Evolutionary conservation across 257 asterid species (phyloP).

Genomic region (Petrea volubilis): DNA sequence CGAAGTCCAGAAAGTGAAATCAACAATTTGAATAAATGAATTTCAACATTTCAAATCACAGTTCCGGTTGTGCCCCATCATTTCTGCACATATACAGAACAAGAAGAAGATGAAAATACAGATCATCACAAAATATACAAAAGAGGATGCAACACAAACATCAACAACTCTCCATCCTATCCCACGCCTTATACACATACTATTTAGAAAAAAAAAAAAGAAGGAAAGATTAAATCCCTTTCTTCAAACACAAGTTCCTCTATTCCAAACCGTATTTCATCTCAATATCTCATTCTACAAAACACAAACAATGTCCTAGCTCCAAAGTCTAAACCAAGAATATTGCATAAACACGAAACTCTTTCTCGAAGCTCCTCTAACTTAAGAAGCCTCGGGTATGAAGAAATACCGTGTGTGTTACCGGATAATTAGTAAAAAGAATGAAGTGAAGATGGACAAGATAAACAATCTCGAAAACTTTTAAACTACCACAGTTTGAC

Average conservation of each 20-base stretch:
- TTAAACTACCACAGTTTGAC: conserved; percentile 68
- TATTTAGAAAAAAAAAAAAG: conserved; percentile 23
- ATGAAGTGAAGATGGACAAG: conserved; percentile 1
- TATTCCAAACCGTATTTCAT: too few relatives aligned
- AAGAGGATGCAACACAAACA: conserved; percentile 19
- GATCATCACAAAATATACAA: conserved; percentile 21
- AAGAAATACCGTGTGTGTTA: background rate
- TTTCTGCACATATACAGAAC: background rate
- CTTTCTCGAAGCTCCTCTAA: conserved; percentile 25
- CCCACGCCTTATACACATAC: conserved; percentile 11
- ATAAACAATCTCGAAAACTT: background rate
- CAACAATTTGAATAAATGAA: conserved; percentile 11
- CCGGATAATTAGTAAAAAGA: conserved; percentile 8
- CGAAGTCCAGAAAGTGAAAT: background rate
- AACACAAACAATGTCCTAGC: background rate
- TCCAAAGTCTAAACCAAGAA: background rate
- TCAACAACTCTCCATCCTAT: conserved; percentile 7
- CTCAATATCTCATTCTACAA: background rate
- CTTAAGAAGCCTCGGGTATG: conserved; percentile 15
- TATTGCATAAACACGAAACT: background rate
- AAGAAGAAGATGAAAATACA: conserved; percentile 1
- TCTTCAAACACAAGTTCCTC: background rate
- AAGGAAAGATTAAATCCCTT: conserved; percentile 13
- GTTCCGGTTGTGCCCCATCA: background rate
- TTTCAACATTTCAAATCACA: conserved; percentile 1